phyloP scores from a whole-genome alignment of 2,329 filamentous ascomycete genomes.

The Alternaria panax region DNA sequence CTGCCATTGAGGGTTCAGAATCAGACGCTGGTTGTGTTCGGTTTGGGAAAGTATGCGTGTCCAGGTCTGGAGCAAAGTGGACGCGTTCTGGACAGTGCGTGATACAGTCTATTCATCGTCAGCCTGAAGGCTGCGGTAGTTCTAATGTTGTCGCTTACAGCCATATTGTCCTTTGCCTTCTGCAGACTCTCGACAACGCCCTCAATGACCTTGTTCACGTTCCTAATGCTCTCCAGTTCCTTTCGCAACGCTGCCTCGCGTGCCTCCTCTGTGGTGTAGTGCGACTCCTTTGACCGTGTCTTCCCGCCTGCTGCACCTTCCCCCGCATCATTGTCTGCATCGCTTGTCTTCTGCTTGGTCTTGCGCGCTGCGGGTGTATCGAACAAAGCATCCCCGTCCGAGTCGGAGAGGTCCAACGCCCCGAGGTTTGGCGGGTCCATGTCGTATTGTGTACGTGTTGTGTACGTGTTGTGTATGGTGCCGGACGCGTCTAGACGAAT shows the following conservation, averaged over 20 bases:
- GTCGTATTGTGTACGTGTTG: constrained; percentile 5
- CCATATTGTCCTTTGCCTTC: constrained; percentile 78
- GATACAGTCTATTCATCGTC: constrained; percentile 72
- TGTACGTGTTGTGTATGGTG: not conserved
- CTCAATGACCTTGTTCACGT: constrained; percentile 89
- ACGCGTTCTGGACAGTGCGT: constrained; percentile 84
- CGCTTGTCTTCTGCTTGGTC: constrained; percentile 47
- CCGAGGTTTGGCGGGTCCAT: constrained; percentile 58
- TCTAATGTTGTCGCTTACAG: constrained; percentile 58
- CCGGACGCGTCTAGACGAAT: not conserved
- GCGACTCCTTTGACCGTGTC: constrained; percentile 56
- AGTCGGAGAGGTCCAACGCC: constrained; percentile 61
- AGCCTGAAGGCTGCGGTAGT: constrained; percentile 8
- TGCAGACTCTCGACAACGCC: constrained; percentile 75
- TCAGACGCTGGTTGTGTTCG: constrained; percentile 93
- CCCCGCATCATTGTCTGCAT: constrained; percentile 44
- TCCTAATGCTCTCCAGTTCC: constrained; percentile 82
- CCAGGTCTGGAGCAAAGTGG: constrained; percentile 91
- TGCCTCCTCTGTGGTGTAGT: constrained; percentile 69
- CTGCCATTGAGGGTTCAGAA: constrained; percentile 88
- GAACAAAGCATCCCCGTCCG: constrained; percentile 65
- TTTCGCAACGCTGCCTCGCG: constrained; percentile 77
- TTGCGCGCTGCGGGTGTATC: constrained; percentile 59
- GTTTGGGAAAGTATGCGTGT: constrained; percentile 95
- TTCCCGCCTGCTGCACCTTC: constrained; percentile 49